Evolutionary conservation across 164 flowering plant genomes (phyloP).

Genomic region (Vitis labrusca): DNA sequence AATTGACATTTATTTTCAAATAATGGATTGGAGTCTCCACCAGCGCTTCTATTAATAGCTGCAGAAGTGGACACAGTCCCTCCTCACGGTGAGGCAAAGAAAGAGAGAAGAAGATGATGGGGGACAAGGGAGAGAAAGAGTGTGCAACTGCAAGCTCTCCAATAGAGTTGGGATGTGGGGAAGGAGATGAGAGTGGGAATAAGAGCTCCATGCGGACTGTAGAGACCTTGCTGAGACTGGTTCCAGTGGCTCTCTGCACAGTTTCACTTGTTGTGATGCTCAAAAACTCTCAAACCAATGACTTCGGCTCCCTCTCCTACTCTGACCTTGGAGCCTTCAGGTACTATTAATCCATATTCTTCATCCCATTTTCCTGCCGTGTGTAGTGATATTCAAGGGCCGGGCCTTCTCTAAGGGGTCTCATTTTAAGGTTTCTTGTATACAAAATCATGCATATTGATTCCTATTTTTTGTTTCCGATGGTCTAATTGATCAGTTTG

Average conservation of each 20-base stretch:
- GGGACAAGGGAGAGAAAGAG: not conserved
- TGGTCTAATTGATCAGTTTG: not conserved
- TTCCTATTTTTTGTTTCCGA: too few species aligned
- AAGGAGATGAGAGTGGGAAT: conserved; percentile 20
- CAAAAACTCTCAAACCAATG: conserved; percentile 57
- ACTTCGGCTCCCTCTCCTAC: conserved; percentile 70
- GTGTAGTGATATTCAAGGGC: too few species aligned
- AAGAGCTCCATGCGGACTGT: conserved; percentile 34
- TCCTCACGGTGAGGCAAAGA: too few species aligned
- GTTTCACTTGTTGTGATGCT: conserved; percentile 79
- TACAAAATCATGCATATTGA: too few species aligned
- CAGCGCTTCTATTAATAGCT: too few species aligned
- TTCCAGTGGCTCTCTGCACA: conserved; percentile 65
- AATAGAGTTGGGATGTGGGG: conserved; percentile 6
- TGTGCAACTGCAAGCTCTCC: conserved; percentile 12
- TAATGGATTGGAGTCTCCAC: too few species aligned
- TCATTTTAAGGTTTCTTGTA: too few species aligned
- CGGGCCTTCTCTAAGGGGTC: too few species aligned
- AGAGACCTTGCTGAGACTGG: conserved; percentile 64
- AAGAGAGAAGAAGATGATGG: not conserved
- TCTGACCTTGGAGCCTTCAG: conserved; percentile 72
- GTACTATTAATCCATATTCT: conserved; percentile 20
- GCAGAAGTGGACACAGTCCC: not conserved
- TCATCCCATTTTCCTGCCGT: not conserved
- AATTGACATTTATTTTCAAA: too few species aligned